Evolutionary conservation across 1,284 basidiomycete species (phyloP), one percentile per base, ranked within the genome.

Genomic region (Cutaneotrichosporon sp.): DNA sequence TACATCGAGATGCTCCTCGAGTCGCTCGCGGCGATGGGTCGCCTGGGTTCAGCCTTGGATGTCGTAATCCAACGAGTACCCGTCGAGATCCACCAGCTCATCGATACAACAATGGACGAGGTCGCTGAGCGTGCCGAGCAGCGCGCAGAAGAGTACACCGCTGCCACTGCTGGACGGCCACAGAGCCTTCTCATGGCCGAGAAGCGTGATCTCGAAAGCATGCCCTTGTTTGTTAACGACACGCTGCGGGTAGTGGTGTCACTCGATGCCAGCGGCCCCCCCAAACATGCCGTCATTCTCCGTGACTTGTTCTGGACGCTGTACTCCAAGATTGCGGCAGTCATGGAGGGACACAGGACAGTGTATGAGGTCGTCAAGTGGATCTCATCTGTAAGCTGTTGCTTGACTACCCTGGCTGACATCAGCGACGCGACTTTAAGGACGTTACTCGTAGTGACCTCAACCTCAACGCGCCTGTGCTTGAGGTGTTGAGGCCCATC

Each of bases 261-360:
- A 8, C 74, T 92, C 59, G 87, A 92, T 65, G 84, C 84, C 4
- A 83, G 83, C 26, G 81, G 82, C 8, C 88, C 87, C 62, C 80
- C 84, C 46, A 76, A 81, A 35, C 86, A 96, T 70, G 85, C 90
- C 58, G 88, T 93, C 64, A 84, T 87, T n/a, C 73, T 97, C 49
- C 81, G 80, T 56, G 96, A 98, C 74, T 79, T 99, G 35, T 97
- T 98, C 74, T 98, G 94, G 93, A 97, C 96, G 4, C 73, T 97
- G 15, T 99, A 91, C 70, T 96, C 92, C 5, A 99, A 99, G 74
- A 74, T 99, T 49, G 87, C 93, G 65, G 96, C 96, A 18, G 88
- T 97, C n/a, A 81, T 89, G 34, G 93, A 98, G 72, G 90, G 92
- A 9, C 80, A 97, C 61, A 80, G 93, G 44, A 87, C 97, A 2